phyloP scores from a whole-genome alignment of 352 stramenopile species.

The Thalassiosira sp. region DNA sequence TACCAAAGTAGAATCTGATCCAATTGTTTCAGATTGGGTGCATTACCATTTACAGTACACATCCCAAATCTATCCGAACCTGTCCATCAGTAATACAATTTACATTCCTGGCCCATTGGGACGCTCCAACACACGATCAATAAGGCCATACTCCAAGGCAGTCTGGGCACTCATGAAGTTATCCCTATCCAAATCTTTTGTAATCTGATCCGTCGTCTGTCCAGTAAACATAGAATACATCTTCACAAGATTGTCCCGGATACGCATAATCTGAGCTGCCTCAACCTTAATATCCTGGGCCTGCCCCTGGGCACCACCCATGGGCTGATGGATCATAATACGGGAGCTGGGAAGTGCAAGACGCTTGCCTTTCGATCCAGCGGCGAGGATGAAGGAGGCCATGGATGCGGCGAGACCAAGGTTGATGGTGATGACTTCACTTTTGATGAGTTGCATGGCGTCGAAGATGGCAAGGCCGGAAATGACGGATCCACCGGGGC shows the following conservation, averaged over 20 bases:
- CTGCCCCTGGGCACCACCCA: constrained; percentile 93
- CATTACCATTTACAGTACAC: no score
- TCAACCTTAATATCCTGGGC: constrained; percentile 97
- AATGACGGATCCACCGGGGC: constrained; percentile 94
- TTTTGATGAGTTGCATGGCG: constrained; percentile 96
- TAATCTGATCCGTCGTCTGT: constrained; percentile 84
- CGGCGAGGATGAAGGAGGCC: constrained; percentile 92
- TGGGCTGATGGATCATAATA: constrained; percentile 98
- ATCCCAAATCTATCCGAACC: not conserved
- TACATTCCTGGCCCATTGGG: constrained; percentile 44
- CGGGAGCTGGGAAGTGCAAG: constrained; percentile 92
- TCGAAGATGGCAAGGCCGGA: constrained; percentile 97
- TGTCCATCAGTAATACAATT: constrained; percentile 1
- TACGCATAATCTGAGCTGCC: constrained; percentile 86
- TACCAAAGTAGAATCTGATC: no score
- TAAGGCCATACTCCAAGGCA: constrained; percentile 86
- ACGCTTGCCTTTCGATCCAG: constrained; percentile 86
- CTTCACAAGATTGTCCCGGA: constrained; percentile 87
- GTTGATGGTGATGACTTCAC: constrained; percentile 96
- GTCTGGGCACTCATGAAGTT: constrained; percentile 89
- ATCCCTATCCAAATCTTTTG: constrained; percentile 87
- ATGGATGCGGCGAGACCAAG: constrained; percentile 96
- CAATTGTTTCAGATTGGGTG: no score
- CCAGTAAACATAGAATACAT: constrained; percentile 89
- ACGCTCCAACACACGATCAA: constrained; percentile 86